Evolutionary conservation across 495 filamentous ascomycete species (phyloP), one percentile per base, ranked within the genome.

Genomic region (Immersiella caudata): DNA sequence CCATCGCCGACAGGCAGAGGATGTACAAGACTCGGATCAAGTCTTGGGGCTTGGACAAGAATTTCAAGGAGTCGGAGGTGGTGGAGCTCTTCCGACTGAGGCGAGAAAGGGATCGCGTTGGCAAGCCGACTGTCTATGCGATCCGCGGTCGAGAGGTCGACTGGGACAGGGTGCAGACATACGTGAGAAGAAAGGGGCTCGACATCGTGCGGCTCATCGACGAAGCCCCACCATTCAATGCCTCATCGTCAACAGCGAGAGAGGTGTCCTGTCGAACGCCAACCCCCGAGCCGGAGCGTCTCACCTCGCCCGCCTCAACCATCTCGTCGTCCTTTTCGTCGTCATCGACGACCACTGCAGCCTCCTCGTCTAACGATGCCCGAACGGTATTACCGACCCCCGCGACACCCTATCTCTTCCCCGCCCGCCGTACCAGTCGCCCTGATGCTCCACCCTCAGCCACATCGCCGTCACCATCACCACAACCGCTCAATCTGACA

Each of bases 1-100:
- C 56, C 29, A 7, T 12, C 12, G 16, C 3, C 25, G 14, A 8
- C 58, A 79, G 76, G 25, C 64, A 61, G 25, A 69, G 76, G 63
- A 80, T 79, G 77, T 79, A 79, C 67, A 80, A 80, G 40, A 75
- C 72, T 8, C 69, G 77, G 18, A 76, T 78, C 50, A 72, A 72
- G 36, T 61, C 72, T 24, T 80, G 78, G 77, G 66, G 74, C 3
- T 67, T 79, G 51, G 74, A 78, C 50, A 79, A 80, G 64, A 79
- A 80, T 54, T 70, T 75, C 25, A 79, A 77, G 51, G 71, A 75
- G 52, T 62, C 65, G 16, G 78, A 80, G 35, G 70, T 76, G 8
- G 55, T 75, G 3, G 75, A 75, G 57, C 66, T 77, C 0, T 71
- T 74, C 52, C 72, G 70, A 14, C 61, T 72, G 29, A 68, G 67